phyloP scores from a whole-genome alignment of 2,329 filamentous ascomycete genomes.

The Cryoendolithus antarcticus region DNA sequence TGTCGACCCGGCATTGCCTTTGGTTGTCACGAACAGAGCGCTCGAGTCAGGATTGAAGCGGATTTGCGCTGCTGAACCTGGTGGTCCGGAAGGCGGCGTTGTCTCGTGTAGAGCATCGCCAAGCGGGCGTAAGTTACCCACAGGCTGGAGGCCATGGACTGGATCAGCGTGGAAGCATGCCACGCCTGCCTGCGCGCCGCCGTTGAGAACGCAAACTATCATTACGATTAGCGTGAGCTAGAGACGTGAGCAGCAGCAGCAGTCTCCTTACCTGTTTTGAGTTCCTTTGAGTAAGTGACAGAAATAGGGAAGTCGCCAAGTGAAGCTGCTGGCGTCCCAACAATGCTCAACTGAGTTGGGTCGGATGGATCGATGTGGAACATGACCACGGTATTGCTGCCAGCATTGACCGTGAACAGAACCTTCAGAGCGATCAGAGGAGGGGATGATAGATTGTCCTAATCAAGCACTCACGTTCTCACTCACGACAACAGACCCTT shows the following conservation, averaged over 20 bases:
- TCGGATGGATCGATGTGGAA: slow-evolving; percentile 8
- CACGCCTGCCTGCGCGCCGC: slow-evolving; percentile 8
- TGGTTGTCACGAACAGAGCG: slow-evolving; percentile 9
- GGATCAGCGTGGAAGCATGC: slow-evolving; percentile 8
- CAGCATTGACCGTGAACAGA: slow-evolving; percentile 9
- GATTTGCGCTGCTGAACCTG: slow-evolving; percentile 7
- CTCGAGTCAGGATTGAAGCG: slow-evolving; percentile 10
- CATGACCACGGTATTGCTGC: slow-evolving; percentile 7
- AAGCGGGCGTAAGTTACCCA: slow-evolving; percentile 5
- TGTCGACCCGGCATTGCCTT: slow-evolving; percentile 7
- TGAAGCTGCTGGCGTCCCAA: slow-evolving; percentile 6
- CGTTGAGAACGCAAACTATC: slow-evolving; percentile 9
- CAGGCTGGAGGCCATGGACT: slow-evolving; percentile 4
- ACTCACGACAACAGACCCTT: not conserved
- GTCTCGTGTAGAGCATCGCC: slow-evolving; percentile 7
- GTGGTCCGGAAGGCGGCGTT: slow-evolving; percentile 8
- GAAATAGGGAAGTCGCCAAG: slow-evolving; percentile 10
- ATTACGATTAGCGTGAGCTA: not conserved
- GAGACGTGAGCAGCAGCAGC: not conserved
- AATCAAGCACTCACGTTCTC: not conserved
- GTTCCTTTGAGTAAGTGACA: slow-evolving; percentile 7
- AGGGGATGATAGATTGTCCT: too few species aligned
- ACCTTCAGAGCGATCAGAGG: too few species aligned
- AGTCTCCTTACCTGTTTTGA: slow-evolving; percentile 6
- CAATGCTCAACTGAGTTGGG: slow-evolving; percentile 3